These are phyloP conservation scores for Pichia membranifaciens DNA, from an alignment of 805 yeast genomes.

Conservation along the genomic window DNA sequence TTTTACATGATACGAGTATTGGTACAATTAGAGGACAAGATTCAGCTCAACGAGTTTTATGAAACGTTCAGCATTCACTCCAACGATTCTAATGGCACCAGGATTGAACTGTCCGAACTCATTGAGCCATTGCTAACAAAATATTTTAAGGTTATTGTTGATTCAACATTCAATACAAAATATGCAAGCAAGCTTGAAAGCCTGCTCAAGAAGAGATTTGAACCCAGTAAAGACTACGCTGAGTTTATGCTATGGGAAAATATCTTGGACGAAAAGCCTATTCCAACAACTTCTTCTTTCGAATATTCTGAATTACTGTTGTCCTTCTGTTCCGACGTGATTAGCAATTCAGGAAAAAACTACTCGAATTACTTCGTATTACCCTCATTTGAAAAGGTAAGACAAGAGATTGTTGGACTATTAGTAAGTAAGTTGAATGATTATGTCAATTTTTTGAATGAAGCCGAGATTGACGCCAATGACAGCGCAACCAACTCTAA, in stretches of 20 bases:
- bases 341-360: conserved; percentile 19
- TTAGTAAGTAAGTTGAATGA: conserved; percentile 9
- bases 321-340: conserved; percentile 16
- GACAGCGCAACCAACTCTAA: background rate
- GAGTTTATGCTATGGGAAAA: conserved; percentile 21
- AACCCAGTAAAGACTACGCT: conserved; percentile 13
- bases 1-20: conserved; percentile 25
- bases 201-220: conserved; percentile 5
- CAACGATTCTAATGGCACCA: background rate
- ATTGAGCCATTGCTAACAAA: conserved; percentile 15
- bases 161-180: background rate
- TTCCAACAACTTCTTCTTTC: conserved; percentile 23
- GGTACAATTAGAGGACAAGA: conserved; percentile 20
- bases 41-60: conserved; percentile 16
- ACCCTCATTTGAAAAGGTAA: conserved; percentile 15
- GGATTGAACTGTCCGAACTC: conserved; percentile 14
- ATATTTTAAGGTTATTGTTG: background rate
- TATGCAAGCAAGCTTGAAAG: conserved; percentile 13
- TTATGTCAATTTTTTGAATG: background rate
- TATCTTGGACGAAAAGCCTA: background rate
- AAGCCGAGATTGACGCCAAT: conserved; percentile 1
- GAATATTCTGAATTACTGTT: conserved; percentile 21
- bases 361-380: conserved; percentile 26
- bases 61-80: conserved; percentile 5
- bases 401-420: conserved; percentile 13